These are phyloP conservation scores for Diospyros lotus DNA, from an alignment of 148 eudicot species.

Conservation along the genomic window DNA sequence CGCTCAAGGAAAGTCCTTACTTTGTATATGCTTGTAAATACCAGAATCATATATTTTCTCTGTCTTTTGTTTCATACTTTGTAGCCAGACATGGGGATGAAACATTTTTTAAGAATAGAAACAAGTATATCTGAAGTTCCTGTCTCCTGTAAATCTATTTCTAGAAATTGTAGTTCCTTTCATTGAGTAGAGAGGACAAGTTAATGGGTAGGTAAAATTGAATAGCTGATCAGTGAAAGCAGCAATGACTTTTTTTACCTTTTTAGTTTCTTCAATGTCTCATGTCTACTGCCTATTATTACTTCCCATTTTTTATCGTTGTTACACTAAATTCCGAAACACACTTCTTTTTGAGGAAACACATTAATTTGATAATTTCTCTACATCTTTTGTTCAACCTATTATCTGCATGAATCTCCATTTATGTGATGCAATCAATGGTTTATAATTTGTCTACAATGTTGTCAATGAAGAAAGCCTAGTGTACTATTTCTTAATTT, in stretches of 20 bases:
- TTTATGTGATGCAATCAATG: background rate
- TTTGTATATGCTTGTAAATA: background rate
- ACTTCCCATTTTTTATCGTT: no score
- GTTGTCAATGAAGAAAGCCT: background rate
- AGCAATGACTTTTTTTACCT: background rate
- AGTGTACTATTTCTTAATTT: background rate
- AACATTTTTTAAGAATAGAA: background rate
- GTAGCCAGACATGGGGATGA: background rate
- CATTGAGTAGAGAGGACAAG: no score
- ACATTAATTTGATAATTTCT: background rate
- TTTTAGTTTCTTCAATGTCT: no score
- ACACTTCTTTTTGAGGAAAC: no score
- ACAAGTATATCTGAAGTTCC: background rate
- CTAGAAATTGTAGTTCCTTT: no score
- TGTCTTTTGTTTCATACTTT: no score
- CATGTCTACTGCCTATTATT: no score
- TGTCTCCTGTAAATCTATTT: no score
- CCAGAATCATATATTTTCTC: background rate
- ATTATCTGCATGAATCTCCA: slow-evolving; percentile 1
- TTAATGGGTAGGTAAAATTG: background rate
- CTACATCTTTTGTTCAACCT: background rate
- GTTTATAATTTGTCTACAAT: background rate
- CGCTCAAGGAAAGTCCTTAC: background rate
- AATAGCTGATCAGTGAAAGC: background rate
- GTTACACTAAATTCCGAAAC: no score